phyloP scores from a whole-genome alignment of 176 grass and related monocot species.

The Bothriochloa decipiens region DNA sequence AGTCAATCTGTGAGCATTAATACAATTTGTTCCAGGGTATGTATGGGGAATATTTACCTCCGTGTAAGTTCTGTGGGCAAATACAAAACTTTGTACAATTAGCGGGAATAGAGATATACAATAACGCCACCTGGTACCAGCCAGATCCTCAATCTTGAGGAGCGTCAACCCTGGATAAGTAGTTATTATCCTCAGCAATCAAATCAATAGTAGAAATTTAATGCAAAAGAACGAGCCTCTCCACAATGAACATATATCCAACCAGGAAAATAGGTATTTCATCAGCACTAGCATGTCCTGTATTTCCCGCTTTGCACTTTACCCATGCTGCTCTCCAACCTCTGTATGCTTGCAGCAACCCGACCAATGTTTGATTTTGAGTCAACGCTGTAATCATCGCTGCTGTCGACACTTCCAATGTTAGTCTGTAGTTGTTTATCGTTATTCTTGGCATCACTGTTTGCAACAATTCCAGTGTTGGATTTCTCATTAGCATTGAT shows the following conservation, averaged over 20 bases:
- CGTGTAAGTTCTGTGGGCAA: slow-evolving; percentile 48
- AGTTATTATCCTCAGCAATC: slow-evolving; percentile 53
- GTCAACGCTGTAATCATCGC: slow-evolving; percentile 22
- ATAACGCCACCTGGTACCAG: slow-evolving; percentile 41
- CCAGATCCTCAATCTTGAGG: slow-evolving; percentile 35
- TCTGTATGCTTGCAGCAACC: slow-evolving; percentile 64
- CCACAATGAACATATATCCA: slow-evolving; percentile 47
- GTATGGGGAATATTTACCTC: slow-evolving; percentile 55
- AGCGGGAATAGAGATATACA: slow-evolving; percentile 43
- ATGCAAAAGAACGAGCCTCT: slow-evolving; percentile 45
- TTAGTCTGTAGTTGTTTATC: slow-evolving; percentile 31
- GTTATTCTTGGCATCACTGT: slow-evolving; percentile 32
- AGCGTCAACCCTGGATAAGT: slow-evolving; percentile 40
- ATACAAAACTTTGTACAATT: slow-evolving; percentile 58
- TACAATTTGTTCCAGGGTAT: slow-evolving; percentile 38
- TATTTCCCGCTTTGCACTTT: slow-evolving; percentile 52
- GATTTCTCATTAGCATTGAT: slow-evolving; percentile 14
- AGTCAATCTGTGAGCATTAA: slow-evolving; percentile 45
- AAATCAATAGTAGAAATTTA: slow-evolving; percentile 57
- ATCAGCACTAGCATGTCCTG: slow-evolving; percentile 30
- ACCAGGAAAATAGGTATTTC: slow-evolving; percentile 32
- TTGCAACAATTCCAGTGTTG: slow-evolving; percentile 28
- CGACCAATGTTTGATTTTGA: slow-evolving; percentile 50
- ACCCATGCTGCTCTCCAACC: slow-evolving; percentile 56
- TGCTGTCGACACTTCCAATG: slow-evolving; percentile 32